Conservation (phyloP, 2,329 filamentous ascomycete genomes). For the Sporothrix curviconia region DNA sequence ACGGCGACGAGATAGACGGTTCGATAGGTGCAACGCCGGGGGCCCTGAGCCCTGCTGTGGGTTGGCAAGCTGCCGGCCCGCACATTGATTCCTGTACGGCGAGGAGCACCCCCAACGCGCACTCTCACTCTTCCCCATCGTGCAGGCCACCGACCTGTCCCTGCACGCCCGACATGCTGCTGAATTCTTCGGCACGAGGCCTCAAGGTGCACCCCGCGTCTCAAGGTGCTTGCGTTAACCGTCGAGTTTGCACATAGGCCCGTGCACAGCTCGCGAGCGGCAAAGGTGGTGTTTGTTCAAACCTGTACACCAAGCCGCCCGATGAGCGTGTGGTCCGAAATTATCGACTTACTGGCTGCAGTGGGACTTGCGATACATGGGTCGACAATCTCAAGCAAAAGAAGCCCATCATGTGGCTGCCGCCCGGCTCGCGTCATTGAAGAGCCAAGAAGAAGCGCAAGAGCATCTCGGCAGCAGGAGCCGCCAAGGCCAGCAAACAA, state of each 20-base stretch:
- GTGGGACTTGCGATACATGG: slow-evolving; percentile 71
- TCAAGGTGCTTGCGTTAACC: slow-evolving; percentile 65
- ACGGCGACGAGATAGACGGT: no score
- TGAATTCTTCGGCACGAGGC: slow-evolving; percentile 67
- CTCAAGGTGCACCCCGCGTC: slow-evolving; percentile 63
- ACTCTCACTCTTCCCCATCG: slow-evolving; percentile 60
- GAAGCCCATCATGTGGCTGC: slow-evolving; percentile 54
- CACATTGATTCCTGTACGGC: slow-evolving; percentile 69
- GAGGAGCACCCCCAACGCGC: slow-evolving; percentile 66
- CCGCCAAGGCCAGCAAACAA: slow-evolving; percentile 5
- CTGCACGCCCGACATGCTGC: slow-evolving; percentile 59
- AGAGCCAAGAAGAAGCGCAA: slow-evolving; percentile 30
- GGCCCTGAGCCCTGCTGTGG: no score
- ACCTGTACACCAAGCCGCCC: slow-evolving; percentile 63
- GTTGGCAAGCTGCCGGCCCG: slow-evolving; percentile 61
- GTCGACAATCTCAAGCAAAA: slow-evolving; percentile 55
- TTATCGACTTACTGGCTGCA: slow-evolving; percentile 69
- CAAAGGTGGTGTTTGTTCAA: slow-evolving; percentile 66
- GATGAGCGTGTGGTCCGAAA: slow-evolving; percentile 66
- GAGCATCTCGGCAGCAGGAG: slow-evolving; percentile 25
- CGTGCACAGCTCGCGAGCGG: slow-evolving; percentile 61
- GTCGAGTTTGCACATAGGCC: slow-evolving; percentile 67
- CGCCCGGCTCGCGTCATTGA: slow-evolving; percentile 35
- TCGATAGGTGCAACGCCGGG: slow-evolving; percentile 55
- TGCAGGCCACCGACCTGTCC: slow-evolving; percentile 60